Evolutionary conservation across 1,284 basidiomycete species (phyloP).

Genomic region (Boletus albobrunnescens): DNA sequence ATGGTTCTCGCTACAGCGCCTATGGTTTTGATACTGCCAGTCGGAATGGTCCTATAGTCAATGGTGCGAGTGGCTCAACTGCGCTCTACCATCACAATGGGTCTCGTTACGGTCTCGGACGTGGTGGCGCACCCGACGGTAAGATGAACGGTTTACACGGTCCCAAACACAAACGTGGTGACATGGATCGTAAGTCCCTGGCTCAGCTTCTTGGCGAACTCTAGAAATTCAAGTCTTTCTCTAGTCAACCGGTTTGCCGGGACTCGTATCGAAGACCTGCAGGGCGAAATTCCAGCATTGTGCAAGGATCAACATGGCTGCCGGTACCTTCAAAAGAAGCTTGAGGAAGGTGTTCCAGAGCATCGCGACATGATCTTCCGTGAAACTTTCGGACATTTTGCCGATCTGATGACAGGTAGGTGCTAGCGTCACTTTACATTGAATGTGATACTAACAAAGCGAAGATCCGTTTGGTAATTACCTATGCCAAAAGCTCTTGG

Average conservation of each 20-base stretch:
- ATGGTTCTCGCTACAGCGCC: conserved; percentile 53
- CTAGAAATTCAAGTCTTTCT: conserved; percentile 5
- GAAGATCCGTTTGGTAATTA: conserved; percentile 99
- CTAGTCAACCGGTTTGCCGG: conserved; percentile 92
- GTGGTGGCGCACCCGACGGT: conserved; percentile 51
- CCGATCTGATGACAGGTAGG: conserved; percentile 94
- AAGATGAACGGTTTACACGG: conserved; percentile 89
- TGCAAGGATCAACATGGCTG: conserved; percentile 99
- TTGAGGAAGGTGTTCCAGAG: conserved; percentile 92
- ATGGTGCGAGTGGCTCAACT: conserved; percentile 66
- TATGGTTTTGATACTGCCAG: conserved; percentile 60
- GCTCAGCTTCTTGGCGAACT: conserved; percentile 16
- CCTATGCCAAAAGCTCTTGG: conserved; percentile 96
- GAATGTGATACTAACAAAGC: conserved; percentile 3
- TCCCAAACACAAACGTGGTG: conserved; percentile 89
- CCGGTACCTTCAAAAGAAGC: conserved; percentile 97
- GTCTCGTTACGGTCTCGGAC: conserved; percentile 67
- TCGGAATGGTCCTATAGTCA: conserved; percentile 39
- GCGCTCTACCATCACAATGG: conserved; percentile 78
- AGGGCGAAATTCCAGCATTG: conserved; percentile 88
- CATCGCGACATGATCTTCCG: conserved; percentile 99
- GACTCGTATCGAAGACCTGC: conserved; percentile 91
- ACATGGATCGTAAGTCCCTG: conserved; percentile 84
- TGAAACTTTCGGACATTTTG: conserved; percentile 97
- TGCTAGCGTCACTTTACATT: conserved; percentile 18